phyloP scores from a whole-genome alignment of 2,329 filamentous ascomycete genomes.

The Pseudogymnoascus sp. region DNA sequence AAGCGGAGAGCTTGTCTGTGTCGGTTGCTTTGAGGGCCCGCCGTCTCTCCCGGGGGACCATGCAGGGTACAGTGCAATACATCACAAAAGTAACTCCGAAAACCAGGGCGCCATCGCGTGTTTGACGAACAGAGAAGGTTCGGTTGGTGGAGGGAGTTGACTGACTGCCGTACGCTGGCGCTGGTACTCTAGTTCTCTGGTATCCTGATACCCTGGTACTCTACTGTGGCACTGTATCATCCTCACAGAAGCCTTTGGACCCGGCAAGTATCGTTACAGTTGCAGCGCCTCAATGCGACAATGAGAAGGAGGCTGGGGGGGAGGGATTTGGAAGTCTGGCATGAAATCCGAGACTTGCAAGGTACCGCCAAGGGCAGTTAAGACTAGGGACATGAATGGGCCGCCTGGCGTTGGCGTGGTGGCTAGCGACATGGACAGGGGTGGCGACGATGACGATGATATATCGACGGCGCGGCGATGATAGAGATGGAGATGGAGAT shows the following conservation, averaged over 20 bases:
- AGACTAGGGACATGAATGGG: background rate
- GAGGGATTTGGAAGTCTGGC: background rate
- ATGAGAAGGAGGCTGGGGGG: background rate
- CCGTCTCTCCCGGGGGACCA: background rate
- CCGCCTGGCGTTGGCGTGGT: background rate
- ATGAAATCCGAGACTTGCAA: background rate
- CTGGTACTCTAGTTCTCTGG: background rate
- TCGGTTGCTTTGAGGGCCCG: background rate
- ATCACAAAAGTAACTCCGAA: constrained; percentile 3
- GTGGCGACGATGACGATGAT: background rate
- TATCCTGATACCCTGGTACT: background rate
- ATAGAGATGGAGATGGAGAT: background rate
- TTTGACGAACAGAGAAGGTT: background rate
- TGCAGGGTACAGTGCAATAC: constrained; percentile 2
- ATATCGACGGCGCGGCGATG: background rate
- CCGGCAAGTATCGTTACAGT: background rate
- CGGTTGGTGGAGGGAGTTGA: background rate
- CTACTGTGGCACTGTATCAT: background rate
- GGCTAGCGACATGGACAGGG: background rate
- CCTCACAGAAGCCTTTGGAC: background rate
- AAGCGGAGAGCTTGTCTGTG: constrained; percentile 1
- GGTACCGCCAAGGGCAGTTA: background rate
- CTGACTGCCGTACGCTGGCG: background rate
- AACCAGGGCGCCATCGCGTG: background rate
- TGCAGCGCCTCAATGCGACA: background rate